These are phyloP conservation scores for Russula olivacea DNA, from an alignment of 768 basidiomycete genomes.

Conservation along the genomic window DNA sequence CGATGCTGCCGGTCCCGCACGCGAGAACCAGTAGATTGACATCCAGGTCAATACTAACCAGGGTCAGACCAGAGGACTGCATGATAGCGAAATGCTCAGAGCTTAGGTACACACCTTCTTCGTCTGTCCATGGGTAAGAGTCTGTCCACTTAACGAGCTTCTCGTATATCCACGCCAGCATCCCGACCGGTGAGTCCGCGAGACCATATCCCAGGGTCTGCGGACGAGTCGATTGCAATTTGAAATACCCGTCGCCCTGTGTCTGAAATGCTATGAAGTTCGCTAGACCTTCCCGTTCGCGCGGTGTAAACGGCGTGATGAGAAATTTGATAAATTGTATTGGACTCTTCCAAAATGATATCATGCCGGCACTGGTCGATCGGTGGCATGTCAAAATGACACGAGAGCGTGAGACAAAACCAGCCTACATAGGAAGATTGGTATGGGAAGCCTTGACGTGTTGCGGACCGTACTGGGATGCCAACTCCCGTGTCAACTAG, in stretches of 20 bases:
- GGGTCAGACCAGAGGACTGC: background rate
- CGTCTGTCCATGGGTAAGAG: conserved; percentile 50
- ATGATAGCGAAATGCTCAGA: background rate
- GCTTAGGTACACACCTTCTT: conserved; percentile 38
- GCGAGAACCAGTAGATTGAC: conserved; percentile 36
- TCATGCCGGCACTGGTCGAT: background rate
- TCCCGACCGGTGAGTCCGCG: conserved; percentile 51
- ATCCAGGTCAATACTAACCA: conserved; percentile 34
- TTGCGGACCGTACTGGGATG: conserved; percentile 28
- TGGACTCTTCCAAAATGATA: conserved; percentile 25
- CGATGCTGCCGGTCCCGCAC: conserved; percentile 31
- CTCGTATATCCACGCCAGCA: conserved; percentile 37
- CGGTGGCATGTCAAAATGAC: background rate
- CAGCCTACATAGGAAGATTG: conserved; percentile 30
- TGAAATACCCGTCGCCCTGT: conserved; percentile 33
- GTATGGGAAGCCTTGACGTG: conserved; percentile 35
- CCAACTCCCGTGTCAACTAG: conserved; percentile 31
- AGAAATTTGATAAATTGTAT: conserved; percentile 30
- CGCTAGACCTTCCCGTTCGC: conserved; percentile 29
- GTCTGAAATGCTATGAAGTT: conserved; percentile 24
- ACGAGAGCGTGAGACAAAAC: background rate
- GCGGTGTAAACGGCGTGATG: conserved; percentile 29
- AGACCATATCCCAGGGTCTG: conserved; percentile 44
- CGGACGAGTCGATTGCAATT: conserved; percentile 31
- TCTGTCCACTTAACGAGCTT: conserved; percentile 37